Evolutionary conservation across 768 basidiomycete species (phyloP), one percentile per base, ranked within the genome.

Genomic region (Boletellus ananas): DNA sequence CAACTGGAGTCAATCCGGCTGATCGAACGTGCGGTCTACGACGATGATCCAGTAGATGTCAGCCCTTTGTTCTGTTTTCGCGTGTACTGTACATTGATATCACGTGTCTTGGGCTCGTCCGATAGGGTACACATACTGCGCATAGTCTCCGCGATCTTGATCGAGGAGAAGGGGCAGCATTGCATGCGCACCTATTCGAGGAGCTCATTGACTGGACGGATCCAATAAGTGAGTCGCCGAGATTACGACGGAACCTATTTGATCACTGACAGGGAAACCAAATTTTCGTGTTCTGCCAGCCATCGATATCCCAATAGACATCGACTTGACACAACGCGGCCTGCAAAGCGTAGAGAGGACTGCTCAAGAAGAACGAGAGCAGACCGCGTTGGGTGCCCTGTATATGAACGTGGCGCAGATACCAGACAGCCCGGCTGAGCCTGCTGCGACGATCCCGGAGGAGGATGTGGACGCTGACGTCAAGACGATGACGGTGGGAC

Each of bases 161-260:
- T 72, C 80, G 87, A 66, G 86, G 81, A 66, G 91, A 92, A 68
- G 90, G 90, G 43, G 88, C 87, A 49, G 88, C 90, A 45, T 66
- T 93, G 60, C 90, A 92, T 64, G 80, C 82, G 54, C 85, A 84
- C 65, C 62, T 88, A 54, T 92, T 92, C 68, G 90, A 92, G 72
- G 90, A 92, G 72, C 77, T 81, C 50, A 74, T 90, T 58, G 91
- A 93, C 74, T 93, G 90, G 90, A 74, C 74, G 61, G 91, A 93
- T 63, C 90, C 88, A 51, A 67, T 79, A 61, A 74, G 91, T 93
- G 77, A 82, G 87, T 73, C 36, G 6, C 40, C 46, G 49, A 35
- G 51, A 61, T 51, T 35, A 43, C 51, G 21, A 59, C 36, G 25
- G 27, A 35, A 27, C 55, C 21, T 49, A 51, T 55, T 53, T 47